Evolutionary conservation across 257 asterid genomes (phyloP), one percentile per base, ranked within the genome.

Genomic region (Capsicum chinense): DNA sequence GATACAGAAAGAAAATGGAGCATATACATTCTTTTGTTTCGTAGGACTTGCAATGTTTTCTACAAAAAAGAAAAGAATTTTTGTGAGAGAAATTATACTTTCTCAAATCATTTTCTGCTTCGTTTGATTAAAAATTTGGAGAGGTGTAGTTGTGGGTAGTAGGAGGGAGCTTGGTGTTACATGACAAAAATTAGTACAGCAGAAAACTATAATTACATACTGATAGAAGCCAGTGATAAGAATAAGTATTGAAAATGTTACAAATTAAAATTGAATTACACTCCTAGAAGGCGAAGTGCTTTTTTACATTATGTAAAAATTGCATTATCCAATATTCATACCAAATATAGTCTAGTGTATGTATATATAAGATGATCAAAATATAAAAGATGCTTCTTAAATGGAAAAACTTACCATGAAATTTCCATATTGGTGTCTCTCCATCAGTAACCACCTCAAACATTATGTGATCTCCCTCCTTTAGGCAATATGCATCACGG

Each of bases 381-480:
- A 26, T 12, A 26, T 73, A 73, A 14, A 26, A 78, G 50, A 78
- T 1, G 56, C 17, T 71, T 48, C 37, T 71, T 7, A 47, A 5
- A 71, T 44, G 7, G 47, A 56, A 44, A 71, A 71, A 78, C 64
- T 54, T 52, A 78, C 81, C 81, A 33, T 78, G 81, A 78, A 78
- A 78, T 54, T 54, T 78, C 81, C 81, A 78, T 26, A 78, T 5
- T 54, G 64, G 81, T 26, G 26, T 26, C 47, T 15, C 47, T 54
- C 81, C 81, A 78, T 78, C 48, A 0, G 33, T 78, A 78, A 78
- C 64, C 14, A 78, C 81, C 50, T 78, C 81, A 78, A 78, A 78
- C 81, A 78, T 78, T 78, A 78, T 54, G 21, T 6, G 21, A 76
- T 76, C 81, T 76, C 81, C 81, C 63, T 52, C 81, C 26, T 76